Percentiles rank a stretch among this genome's conserved stretches.
phyloP scores from a whole-genome alignment of 2,329 filamentous ascomycete genomes.

The Fusarium nelsonii region DNA sequence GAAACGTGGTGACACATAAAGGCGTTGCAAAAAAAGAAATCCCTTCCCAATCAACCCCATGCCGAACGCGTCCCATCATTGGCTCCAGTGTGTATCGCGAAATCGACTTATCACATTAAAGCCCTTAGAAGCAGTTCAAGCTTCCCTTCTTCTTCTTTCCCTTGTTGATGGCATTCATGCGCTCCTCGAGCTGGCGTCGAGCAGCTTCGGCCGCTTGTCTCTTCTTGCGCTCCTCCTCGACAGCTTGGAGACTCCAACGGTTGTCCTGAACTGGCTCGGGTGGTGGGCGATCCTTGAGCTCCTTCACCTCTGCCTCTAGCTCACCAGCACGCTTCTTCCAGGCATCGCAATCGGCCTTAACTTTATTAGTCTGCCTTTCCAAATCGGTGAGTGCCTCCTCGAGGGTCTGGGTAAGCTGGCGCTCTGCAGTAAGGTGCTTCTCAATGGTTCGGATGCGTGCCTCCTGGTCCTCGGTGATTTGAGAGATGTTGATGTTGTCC shows the following conservation, averaged over 20 bases:
- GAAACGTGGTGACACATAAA: conserved; percentile 47
- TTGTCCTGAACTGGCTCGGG: conserved; percentile 64
- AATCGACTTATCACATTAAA: conserved; percentile 39
- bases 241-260: conserved; percentile 82
- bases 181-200: conserved; percentile 88
- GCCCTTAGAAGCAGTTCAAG: conserved; percentile 91
- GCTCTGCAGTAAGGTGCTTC: conserved; percentile 95
- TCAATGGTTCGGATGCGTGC: conserved; percentile 95
- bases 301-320: conserved; percentile 79
- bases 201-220: conserved; percentile 90
- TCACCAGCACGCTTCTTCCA: conserved; percentile 89
- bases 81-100: conserved; percentile 19
- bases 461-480: conserved; percentile 94
- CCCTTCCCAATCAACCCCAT: conserved; percentile 27
- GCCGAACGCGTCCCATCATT: conserved; percentile 22
- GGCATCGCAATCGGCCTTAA: conserved; percentile 88
- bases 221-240: conserved; percentile 97
- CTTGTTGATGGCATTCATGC: conserved; percentile 89
- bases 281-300: conserved; percentile 66
- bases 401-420: conserved; percentile 93
- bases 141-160: conserved; percentile 96
- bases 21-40: conserved; percentile 33
- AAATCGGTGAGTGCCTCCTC: conserved; percentile 96
- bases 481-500: conserved; percentile 74
- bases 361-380: conserved; percentile 90